Conservation (phyloP, 2,329 filamentous ascomycete species). For the Botrytis byssoidea region DNA sequence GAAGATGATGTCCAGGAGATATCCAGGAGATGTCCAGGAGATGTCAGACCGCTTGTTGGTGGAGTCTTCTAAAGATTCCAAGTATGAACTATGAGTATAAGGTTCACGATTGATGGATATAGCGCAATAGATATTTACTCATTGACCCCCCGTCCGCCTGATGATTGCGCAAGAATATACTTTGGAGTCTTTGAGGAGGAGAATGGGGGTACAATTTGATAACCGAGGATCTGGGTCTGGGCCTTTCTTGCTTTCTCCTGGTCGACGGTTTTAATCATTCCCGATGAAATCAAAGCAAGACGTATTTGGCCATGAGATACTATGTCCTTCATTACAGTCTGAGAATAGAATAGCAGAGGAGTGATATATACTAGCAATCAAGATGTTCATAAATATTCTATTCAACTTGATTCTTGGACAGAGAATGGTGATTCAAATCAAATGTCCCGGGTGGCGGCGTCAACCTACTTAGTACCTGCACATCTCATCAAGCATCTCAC, state of each 20-base stretch:
- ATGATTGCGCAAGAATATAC: background rate
- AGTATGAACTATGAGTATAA: background rate
- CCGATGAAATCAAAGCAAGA: background rate
- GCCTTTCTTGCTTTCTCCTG: background rate
- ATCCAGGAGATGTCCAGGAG: background rate
- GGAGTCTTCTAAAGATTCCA: background rate
- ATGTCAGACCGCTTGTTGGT: constrained; percentile 12
- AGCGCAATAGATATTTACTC: background rate
- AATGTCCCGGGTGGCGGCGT: background rate
- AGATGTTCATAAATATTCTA: background rate
- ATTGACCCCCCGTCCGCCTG: background rate
- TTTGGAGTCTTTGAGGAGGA: background rate
- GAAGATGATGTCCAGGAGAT: background rate
- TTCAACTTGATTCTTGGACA: background rate
- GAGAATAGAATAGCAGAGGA: background rate
- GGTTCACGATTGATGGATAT: background rate
- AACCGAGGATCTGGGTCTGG: background rate
- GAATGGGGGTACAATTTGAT: background rate
- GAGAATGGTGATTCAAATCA: background rate
- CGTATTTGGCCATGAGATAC: background rate
- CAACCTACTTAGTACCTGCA: background rate
- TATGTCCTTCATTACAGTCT: too few relatives aligned
- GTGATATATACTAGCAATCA: background rate
- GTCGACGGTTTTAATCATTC: background rate
- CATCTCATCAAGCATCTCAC: background rate